Percentiles rank a stretch among this genome's conserved stretches.
phyloP scores from a whole-genome alignment of 1,284 basidiomycete genomes.

The Leccinum holopus region DNA sequence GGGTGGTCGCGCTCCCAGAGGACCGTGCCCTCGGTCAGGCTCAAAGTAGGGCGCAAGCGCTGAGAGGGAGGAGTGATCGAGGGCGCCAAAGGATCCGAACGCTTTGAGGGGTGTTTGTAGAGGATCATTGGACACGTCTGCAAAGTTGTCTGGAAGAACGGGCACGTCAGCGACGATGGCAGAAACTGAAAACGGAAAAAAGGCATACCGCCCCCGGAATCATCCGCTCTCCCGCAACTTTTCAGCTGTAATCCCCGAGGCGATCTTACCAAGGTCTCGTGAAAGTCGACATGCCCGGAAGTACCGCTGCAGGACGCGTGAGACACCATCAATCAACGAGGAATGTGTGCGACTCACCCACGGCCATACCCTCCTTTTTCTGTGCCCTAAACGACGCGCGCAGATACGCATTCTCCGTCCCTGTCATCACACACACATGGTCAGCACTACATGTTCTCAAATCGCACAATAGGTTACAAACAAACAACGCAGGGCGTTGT shows the following conservation, averaged over 20 bases:
- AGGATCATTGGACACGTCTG: conserved; percentile 45
- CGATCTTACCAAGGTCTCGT: conserved; percentile 63
- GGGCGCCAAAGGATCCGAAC: conserved; percentile 66
- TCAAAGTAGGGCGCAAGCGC: conserved; percentile 75
- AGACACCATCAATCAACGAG: not conserved
- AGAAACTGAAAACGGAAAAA: not conserved
- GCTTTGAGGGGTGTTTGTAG: conserved; percentile 72
- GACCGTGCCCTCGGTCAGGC: conserved; percentile 57
- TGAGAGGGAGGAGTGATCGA: conserved; percentile 49
- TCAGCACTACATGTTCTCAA: conserved; percentile 15
- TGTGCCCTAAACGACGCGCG: conserved; percentile 70
- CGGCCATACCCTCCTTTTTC: conserved; percentile 49
- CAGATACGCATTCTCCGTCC: conserved; percentile 89
- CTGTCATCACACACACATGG: conserved; percentile 36
- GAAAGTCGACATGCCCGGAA: conserved; percentile 55
- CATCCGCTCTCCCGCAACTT: conserved; percentile 70
- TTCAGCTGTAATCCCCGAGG: conserved; percentile 75
- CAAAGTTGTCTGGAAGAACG: conserved; percentile 18
- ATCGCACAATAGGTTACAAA: not conserved
- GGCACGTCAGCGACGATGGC: not conserved
- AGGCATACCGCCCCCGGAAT: conserved; percentile 56
- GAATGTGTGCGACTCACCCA: conserved; percentile 25
- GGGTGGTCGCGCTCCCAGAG: conserved; percentile 78
- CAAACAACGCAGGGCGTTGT: conserved; percentile 3
- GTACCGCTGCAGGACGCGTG: conserved; percentile 37